Evolutionary conservation across 2,329 filamentous ascomycete genomes (phyloP), one percentile per base, ranked within the genome.

Genomic region (Epicoccum sorghinum): DNA sequence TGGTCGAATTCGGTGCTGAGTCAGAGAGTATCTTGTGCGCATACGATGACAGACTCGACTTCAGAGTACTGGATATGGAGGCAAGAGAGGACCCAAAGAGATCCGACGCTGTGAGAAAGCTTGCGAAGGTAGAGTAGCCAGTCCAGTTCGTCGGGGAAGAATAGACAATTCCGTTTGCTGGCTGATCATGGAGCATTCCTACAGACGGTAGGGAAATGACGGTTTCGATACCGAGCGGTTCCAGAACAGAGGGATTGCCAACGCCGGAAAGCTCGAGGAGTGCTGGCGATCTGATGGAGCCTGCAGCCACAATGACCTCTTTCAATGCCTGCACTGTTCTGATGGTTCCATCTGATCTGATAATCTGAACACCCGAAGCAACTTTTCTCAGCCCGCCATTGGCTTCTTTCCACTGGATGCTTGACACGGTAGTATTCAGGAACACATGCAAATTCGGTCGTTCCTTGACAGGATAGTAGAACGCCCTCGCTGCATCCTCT

Each of bases 401-500:
- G 7, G 25, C 30, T 22, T 58, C 47, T 8, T 59, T 38, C 75
- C 77, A 80, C 5, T 77, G 52, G 13, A 82, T 68, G 25, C 68
- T 69, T 37, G 75, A 75, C 0, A 74, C 79, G 2, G 69, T 68
- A 0, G 78, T 77, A 55, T 79, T 78, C 14, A 76, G 58, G 27
- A 80, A 73, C 1, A 81, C 62, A 3, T 78, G 61, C 1, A 82
- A 65, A 56, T 82, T 82, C 2, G 65, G 42, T 39, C 79, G 67
- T 38, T 58, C 46, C 14, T 68, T 54, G 51, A 77, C 62, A 1
- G 79, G 78, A 47, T 71, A 79, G 59, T 80, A 82, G 58, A 79
- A 82, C 4, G 79, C 77, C 13, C 78, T 68, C 4, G 77, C 79
- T 32, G 80, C 77, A 65, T 82, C 79, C 51, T 77, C 73, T 9